Conservation (phyloP, 371 early-diverging fungal genomes). For the Phascolomyces articulosus region DNA sequence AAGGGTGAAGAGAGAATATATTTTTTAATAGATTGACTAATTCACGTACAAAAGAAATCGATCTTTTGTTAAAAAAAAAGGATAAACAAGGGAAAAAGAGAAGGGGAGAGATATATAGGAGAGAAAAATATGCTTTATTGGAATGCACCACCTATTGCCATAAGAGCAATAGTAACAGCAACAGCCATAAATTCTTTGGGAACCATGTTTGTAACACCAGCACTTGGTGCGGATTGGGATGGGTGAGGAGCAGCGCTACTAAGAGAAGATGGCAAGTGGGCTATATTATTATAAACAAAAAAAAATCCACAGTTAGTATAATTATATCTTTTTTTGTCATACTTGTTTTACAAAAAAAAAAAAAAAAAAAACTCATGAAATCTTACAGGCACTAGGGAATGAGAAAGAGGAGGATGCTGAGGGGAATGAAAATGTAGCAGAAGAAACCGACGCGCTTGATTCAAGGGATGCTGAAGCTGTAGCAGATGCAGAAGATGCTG, state of each 20-base stretch:
- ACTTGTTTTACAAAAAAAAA: background rate
- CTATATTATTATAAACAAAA: background rate
- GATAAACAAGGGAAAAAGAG: too few species aligned
- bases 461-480: background rate
- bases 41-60: too few species aligned
- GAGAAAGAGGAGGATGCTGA: background rate
- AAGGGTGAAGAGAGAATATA: too few species aligned
- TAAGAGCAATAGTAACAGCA: slow-evolving; percentile 1
- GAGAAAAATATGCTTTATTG: background rate
- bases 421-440: slow-evolving; percentile 2
- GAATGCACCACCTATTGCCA: background rate
- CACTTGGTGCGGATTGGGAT: background rate
- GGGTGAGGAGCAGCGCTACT: background rate
- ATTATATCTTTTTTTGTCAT: background rate
- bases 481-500: slow-evolving; percentile 1
- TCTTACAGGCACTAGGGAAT: slow-evolving; percentile 10
- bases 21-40: too few species aligned
- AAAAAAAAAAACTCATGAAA: background rate
- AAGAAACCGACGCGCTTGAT: slow-evolving; percentile 11
- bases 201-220: slow-evolving; percentile 2
- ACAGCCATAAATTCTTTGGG: slow-evolving; percentile 6
- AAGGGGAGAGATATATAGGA: too few species aligned
- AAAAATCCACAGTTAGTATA: background rate
- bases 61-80: too few species aligned
- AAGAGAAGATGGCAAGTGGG: background rate